Base-by-base conservation (phyloP, 176 grass and related monocot species). In the Triticum turgidum region DNA sequence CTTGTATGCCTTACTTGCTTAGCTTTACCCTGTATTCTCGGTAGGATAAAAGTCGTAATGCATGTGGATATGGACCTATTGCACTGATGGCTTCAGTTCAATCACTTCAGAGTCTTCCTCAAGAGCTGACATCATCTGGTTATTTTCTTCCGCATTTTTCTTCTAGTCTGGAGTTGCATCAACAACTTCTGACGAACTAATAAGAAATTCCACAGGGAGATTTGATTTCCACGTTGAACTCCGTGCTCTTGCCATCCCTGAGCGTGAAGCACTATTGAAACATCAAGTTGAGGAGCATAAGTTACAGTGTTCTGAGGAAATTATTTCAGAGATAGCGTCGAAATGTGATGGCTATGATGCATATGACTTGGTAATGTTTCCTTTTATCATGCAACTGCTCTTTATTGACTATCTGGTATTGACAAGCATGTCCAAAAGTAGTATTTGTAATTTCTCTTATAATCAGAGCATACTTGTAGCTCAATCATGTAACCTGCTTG, bases 291-390 rank as follows among this genome's bases (percentile, higher is more conserved):
- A 85, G 51, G 93, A 96, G 82, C 91, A 79, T 38, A 81, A 80
- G 42, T 89, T 94, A 79, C 79, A 82, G 8, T 94, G 93, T 89
- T 91, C 90, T 63, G 88, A 94, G 38, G 93, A 98, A 89, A 34
- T 98, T 86, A 69, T 98, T 49, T 92, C 84, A 84, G 88, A 95
- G 75, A 86, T 92, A 84, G 93, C 96, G 70, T 83, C 90, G 69
- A 95, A 95, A 92, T 98, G 96, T 62, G 96, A 98, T 84, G 93
- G 93, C 73, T 98, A 98, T 54, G 93, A 98, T 95, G 96, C 96
- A 45, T 94, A 98, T 88, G 93, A 98, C 90, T 89, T 98, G 93
- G 93, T 95, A 92, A 67, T 88, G 35, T 76, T 83, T 27, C 79
- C 69, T 86, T 35, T 80, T 83, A 84, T 35, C 47, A 44, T 83